Conservation (phyloP, 805 yeast genomes). For the Limtongia smithiae region DNA sequence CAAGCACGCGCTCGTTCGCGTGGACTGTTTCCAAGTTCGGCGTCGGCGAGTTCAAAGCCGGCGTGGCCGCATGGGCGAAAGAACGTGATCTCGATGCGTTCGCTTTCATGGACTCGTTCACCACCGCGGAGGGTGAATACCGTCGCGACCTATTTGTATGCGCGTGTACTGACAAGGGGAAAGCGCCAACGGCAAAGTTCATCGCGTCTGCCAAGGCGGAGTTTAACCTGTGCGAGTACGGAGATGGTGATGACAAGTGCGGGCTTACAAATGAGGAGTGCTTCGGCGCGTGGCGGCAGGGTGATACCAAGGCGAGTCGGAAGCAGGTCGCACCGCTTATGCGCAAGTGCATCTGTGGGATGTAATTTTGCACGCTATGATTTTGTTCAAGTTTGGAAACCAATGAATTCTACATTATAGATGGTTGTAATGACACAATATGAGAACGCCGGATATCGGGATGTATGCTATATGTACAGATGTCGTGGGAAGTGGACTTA, state of each 20-base stretch:
- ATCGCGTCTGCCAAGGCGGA: slow-evolving; percentile 28
- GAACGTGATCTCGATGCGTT: slow-evolving; percentile 41
- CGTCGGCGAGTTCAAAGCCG: slow-evolving; percentile 32
- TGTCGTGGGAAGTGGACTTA: slow-evolving; percentile 5
- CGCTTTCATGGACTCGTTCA: slow-evolving; percentile 50
- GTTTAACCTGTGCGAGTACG: slow-evolving; percentile 33
- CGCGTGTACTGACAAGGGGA: slow-evolving; percentile 27
- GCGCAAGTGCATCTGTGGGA: slow-evolving; percentile 18
- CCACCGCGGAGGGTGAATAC: slow-evolving; percentile 36
- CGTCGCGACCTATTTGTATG: slow-evolving; percentile 46
- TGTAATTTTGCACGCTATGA: neutral
- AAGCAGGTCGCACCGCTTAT: slow-evolving; percentile 79
- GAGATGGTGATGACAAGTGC: slow-evolving; percentile 8
- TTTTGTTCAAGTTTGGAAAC: neutral
- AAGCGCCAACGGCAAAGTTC: slow-evolving; percentile 25
- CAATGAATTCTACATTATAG: neutral
- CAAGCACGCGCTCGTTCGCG: slow-evolving; percentile 60
- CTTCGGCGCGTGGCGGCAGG: slow-evolving; percentile 43
- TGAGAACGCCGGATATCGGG: neutral
- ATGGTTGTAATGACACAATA: neutral
- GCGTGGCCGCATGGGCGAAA: slow-evolving; percentile 35
- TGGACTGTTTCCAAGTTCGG: slow-evolving; percentile 45
- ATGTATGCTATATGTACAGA: neutral
- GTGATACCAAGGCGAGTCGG: slow-evolving; percentile 63
- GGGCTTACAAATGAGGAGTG: slow-evolving; percentile 8